These are phyloP conservation scores for Castanea crenata DNA, from an alignment of 306 rosid species.

Conservation along the genomic window DNA sequence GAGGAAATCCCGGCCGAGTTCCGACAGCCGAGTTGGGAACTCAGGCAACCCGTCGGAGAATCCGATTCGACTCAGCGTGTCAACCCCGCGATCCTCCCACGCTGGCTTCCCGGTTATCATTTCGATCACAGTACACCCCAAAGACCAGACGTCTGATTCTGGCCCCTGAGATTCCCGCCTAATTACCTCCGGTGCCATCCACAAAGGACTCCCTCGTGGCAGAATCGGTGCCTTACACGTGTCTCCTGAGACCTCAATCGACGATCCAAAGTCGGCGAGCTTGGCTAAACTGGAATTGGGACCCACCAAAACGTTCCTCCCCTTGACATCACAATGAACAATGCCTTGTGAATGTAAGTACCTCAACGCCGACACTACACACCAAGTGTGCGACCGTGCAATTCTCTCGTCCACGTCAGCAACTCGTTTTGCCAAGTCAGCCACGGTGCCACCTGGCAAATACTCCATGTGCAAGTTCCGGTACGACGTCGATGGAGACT, in stretches of 20 bases:
- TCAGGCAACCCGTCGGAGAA: conserved; percentile 54
- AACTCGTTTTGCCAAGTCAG: conserved; percentile 24
- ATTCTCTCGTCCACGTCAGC: conserved; percentile 54
- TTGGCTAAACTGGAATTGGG: conserved; percentile 28
- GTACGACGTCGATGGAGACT: conserved; percentile 35
- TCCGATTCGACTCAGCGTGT: conserved; percentile 63
- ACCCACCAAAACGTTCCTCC: conserved; percentile 61
- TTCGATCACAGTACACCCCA: conserved; percentile 89
- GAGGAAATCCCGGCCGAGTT: conserved; percentile 59
- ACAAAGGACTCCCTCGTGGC: conserved; percentile 87
- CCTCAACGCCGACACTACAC: conserved; percentile 60
- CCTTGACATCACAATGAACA: conserved; percentile 88
- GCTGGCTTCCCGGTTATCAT: conserved; percentile 74
- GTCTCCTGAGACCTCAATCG: conserved; percentile 13
- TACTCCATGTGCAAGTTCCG: conserved; percentile 78
- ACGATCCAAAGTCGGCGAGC: conserved; percentile 86
- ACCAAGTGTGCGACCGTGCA: conserved; percentile 53
- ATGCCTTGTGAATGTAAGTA: conserved; percentile 57
- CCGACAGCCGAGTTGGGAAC: conserved; percentile 53
- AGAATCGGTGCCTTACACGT: not conserved
- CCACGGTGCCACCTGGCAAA: conserved; percentile 75
- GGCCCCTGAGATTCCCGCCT: conserved; percentile 72
- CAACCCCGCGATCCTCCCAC: conserved; percentile 66
- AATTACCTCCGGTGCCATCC: conserved; percentile 99
- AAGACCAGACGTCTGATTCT: conserved; percentile 85